Base-by-base conservation (phyloP, 2,329 filamentous ascomycete species). In the Epichloe brachyelytri region DNA sequence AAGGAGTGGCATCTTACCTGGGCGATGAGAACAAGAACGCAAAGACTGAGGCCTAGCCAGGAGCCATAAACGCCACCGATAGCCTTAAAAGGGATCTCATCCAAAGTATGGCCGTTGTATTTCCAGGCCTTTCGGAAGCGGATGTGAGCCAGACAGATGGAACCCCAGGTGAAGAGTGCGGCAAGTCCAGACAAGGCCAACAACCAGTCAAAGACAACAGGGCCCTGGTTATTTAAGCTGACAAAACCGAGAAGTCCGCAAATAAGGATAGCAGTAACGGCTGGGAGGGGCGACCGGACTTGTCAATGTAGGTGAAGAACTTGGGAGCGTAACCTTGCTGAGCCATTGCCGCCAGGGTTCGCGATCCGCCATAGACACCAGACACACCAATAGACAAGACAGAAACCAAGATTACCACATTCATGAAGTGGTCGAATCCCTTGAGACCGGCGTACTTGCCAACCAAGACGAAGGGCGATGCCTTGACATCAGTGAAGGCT, bases 51-150 rank as follows among this genome's bases (percentile, higher is more conserved):
- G 37, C 83, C 83, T 33, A 85, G 49, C 63, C 71, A 85, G 2
- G 80, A 85, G 46, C 84, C 84, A 17, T 68, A 71, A 12, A 85
- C 70, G 56, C 83, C 84, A 49, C 76, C 73, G 51, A 75, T 69
- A 12, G 80, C 78, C 47, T 67, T 65, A 70, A 82, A 87, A 1
- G 82, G 78, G n/a, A 87, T 74, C 65, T 86, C 82, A 48, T 83
- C 79, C 7, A 84, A 63, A 11, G 71, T 74, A 64, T 78, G 80
- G 39, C 80, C 80, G 54, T 83, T 74, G 34, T 68, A 63, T 46
- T 63, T 65, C 80, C 80, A 83, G 2, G 78, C 80, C 19, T 62
- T 60, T 45, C 80, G 78, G 73, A 83, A 84, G 46, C 80, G 79
- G 60, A 84, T 81, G 61, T 84, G 80, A 3, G 77, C 74, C 15